phyloP scores from a whole-genome alignment of 805 yeast genomes.

The Saccharomycopsis sp. region DNA sequence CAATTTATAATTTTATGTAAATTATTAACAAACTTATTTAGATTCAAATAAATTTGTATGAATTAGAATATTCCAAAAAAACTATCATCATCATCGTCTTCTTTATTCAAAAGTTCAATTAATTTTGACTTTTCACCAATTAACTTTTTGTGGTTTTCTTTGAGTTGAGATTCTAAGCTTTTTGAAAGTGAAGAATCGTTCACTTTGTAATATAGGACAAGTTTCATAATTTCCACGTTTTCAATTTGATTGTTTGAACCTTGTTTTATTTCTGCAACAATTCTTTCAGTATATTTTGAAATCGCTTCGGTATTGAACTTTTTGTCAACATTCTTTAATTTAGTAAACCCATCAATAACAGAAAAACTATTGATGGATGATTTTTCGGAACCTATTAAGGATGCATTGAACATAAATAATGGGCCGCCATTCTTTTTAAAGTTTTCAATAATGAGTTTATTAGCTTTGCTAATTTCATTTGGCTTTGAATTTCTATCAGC shows the following conservation, averaged over 20 bases:
- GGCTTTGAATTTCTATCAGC: not conserved
- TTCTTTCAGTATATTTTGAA: not conserved
- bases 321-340: too few relatives aligned
- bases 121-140: too few relatives aligned
- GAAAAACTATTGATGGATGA: not conserved
- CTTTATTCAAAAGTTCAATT: not conserved
- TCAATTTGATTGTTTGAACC: not conserved
- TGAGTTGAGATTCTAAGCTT: not conserved
- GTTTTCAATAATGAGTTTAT: not conserved
- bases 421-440: slow-evolving; percentile 1
- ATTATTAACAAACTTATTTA: not conserved
- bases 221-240: slow-evolving; percentile 6
- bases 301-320: not conserved
- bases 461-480: not conserved
- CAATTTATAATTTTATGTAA: too few relatives aligned
- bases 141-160: not conserved
- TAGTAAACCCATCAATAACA: not conserved
- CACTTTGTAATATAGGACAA: slow-evolving; percentile 7
- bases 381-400: not conserved
- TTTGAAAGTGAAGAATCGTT: not conserved
- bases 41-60: not conserved
- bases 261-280: not conserved
- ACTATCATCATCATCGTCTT: slow-evolving; percentile 1
- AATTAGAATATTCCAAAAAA: not conserved
- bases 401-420: slow-evolving; percentile 3